Conservation (phyloP, 164 flowering plant genomes). For the Umbellularia californica region DNA sequence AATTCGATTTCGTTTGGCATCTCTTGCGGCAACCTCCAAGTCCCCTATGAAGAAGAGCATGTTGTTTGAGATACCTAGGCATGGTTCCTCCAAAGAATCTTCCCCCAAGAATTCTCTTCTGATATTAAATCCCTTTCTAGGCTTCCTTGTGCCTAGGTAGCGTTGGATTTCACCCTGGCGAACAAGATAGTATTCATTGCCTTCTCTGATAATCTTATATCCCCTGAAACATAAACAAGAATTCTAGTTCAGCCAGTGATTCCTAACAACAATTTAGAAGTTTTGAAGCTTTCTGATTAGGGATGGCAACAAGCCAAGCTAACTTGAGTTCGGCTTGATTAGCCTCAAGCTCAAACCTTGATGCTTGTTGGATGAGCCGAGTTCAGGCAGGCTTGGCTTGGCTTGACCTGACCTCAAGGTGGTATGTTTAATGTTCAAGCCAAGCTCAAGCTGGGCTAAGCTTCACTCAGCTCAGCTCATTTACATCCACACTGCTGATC, state of each 20-base stretch:
- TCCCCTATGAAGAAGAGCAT: slow-evolving; percentile 76
- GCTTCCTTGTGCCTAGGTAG: slow-evolving; percentile 47
- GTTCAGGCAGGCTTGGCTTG: too few species aligned
- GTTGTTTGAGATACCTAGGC: slow-evolving; percentile 43
- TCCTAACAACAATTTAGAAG: background rate
- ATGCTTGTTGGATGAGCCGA: too few species aligned
- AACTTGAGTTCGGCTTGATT: too few species aligned
- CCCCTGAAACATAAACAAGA: slow-evolving; percentile 39
- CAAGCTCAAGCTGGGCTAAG: too few species aligned
- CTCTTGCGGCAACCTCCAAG: slow-evolving; percentile 53
- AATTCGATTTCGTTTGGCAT: slow-evolving; percentile 42
- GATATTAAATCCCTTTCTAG: slow-evolving; percentile 10
- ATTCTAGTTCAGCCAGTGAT: background rate
- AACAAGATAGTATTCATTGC: slow-evolving; percentile 56
- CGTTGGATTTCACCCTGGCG: slow-evolving; percentile 67
- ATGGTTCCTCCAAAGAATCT: slow-evolving; percentile 19
- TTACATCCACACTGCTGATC: too few species aligned
- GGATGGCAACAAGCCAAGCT: background rate
- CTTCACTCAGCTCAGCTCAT: too few species aligned
- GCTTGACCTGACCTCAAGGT: too few species aligned
- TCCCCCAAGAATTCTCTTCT: slow-evolving; percentile 17
- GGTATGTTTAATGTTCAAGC: too few species aligned
- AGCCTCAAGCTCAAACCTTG: too few species aligned
- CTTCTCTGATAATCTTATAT: slow-evolving; percentile 68
- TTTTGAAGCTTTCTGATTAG: background rate